These are phyloP conservation scores for Blastocrithidia nonstop DNA, from an alignment of 208 protist genomes.

Conservation along the genomic window DNA sequence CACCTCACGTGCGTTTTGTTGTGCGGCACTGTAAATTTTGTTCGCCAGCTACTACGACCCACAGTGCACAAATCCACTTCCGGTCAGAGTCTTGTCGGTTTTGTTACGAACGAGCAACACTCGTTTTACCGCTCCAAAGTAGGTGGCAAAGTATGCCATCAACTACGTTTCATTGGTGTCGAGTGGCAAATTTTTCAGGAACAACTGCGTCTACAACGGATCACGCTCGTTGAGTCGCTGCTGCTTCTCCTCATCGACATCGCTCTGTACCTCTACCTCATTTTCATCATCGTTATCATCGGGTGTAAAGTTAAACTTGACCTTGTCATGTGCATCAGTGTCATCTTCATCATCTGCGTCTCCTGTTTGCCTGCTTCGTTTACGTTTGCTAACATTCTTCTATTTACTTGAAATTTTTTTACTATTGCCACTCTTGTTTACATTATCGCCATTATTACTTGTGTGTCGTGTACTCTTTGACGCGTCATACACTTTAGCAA, in stretches of 20 bases:
- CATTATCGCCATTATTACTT: slow-evolving; percentile 3
- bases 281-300: slow-evolving; percentile 21
- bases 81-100: slow-evolving; percentile 44
- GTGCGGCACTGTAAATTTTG: slow-evolving; percentile 63
- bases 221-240: slow-evolving; percentile 71
- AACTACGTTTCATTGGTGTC: slow-evolving; percentile 78
- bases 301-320: slow-evolving; percentile 37
- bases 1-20: slow-evolving; percentile 80
- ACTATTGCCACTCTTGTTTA: slow-evolving; percentile 10
- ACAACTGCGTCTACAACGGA: slow-evolving; percentile 78
- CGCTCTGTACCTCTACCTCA: slow-evolving; percentile 71
- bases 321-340: slow-evolving; percentile 73
- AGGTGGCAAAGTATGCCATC: slow-evolving; percentile 41
- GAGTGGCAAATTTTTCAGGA: slow-evolving; percentile 71
- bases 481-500: slow-evolving; percentile 49
- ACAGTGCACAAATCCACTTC: slow-evolving; percentile 81
- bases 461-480: neutral
- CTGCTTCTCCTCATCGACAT: slow-evolving; percentile 82
- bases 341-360: slow-evolving; percentile 22
- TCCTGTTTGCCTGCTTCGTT: neutral
- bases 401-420: slow-evolving; percentile 1
- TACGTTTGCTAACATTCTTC: slow-evolving; percentile 5
- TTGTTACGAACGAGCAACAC: slow-evolving; percentile 77
- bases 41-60: slow-evolving; percentile 37
- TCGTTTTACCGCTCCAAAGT: slow-evolving; percentile 56